Evolutionary conservation across 805 yeast genomes (phyloP).

Genomic region (Yarrowia osloensis): DNA sequence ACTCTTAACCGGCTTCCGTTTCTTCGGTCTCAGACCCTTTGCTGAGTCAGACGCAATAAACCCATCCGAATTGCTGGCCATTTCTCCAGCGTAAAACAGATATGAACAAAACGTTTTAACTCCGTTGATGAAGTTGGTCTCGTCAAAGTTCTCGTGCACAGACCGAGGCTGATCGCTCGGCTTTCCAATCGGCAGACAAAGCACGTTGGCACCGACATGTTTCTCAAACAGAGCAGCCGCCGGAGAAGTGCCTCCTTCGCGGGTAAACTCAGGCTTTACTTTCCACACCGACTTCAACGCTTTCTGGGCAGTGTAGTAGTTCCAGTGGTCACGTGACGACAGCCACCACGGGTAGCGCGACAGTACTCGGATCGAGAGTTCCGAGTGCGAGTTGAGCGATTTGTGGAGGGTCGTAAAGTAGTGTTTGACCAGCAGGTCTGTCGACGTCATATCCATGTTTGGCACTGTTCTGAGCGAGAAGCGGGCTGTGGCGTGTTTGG

Average conservation of each 20-base stretch:
- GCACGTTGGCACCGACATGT: background rate
- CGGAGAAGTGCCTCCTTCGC: background rate
- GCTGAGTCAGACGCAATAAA: background rate
- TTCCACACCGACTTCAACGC: background rate
- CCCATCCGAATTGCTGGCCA: background rate
- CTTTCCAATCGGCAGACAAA: background rate
- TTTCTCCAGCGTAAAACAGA: background rate
- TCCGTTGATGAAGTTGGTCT: slow-evolving; percentile 35
- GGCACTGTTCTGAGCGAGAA: background rate
- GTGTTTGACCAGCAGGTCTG: background rate
- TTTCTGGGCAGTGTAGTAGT: background rate
- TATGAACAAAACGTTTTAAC: slow-evolving; percentile 27
- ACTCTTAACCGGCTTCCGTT: background rate
- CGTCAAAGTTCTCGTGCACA: background rate
- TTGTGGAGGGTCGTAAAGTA: background rate
- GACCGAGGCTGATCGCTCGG: background rate
- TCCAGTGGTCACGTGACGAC: background rate
- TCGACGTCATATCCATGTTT: slow-evolving; percentile 33
- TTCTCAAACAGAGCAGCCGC: background rate
- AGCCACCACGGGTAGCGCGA: slow-evolving; percentile 5
- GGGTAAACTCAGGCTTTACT: background rate
- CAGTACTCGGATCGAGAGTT: background rate
- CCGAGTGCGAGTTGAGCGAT: background rate
- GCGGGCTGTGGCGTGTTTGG: background rate
- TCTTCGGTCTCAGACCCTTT: background rate